phyloP scores from a whole-genome alignment of 208 protist genomes.

The Wallacemonas sp. region DNA sequence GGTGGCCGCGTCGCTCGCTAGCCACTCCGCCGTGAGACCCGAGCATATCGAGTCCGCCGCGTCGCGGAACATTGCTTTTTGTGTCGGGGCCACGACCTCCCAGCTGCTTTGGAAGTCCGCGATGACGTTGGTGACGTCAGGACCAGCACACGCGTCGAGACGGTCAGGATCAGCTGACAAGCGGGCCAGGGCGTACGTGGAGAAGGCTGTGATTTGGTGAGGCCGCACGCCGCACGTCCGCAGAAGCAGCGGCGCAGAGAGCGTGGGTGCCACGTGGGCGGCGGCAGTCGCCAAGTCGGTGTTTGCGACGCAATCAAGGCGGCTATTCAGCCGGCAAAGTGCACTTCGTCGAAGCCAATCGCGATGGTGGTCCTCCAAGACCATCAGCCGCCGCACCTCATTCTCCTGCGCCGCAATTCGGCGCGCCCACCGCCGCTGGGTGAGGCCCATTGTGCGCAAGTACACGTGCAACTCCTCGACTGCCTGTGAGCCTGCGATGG shows the following conservation, averaged over 20 bases:
- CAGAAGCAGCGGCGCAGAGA: slow-evolving; percentile 42
- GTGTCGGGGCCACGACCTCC: slow-evolving; percentile 62
- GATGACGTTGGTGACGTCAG: slow-evolving; percentile 47
- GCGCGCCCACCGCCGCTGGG: slow-evolving; percentile 63
- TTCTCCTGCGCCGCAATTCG: slow-evolving; percentile 62
- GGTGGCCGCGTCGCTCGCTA: background rate
- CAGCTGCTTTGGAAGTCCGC: slow-evolving; percentile 71
- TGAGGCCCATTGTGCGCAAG: slow-evolving; percentile 49
- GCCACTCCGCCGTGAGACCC: slow-evolving; percentile 12
- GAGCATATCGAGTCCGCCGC: slow-evolving; percentile 36
- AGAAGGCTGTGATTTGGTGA: slow-evolving; percentile 58
- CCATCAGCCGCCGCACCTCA: slow-evolving; percentile 72
- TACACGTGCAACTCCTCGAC: slow-evolving; percentile 73
- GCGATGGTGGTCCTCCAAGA: slow-evolving; percentile 67
- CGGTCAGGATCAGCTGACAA: slow-evolving; percentile 48
- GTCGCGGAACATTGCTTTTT: slow-evolving; percentile 47
- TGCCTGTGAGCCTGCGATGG: slow-evolving; percentile 26
- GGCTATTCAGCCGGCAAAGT: slow-evolving; percentile 35
- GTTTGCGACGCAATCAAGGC: slow-evolving; percentile 54
- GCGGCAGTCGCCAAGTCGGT: slow-evolving; percentile 56
- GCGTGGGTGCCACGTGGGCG: slow-evolving; percentile 18
- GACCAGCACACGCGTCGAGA: slow-evolving; percentile 17
- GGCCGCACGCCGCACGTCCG: slow-evolving; percentile 46
- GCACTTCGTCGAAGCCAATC: slow-evolving; percentile 56
- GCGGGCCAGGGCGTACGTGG: slow-evolving; percentile 70